Evolutionary conservation across 805 yeast species (phyloP), one percentile per base, ranked within the genome.

Genomic region (Starmerella floris): DNA sequence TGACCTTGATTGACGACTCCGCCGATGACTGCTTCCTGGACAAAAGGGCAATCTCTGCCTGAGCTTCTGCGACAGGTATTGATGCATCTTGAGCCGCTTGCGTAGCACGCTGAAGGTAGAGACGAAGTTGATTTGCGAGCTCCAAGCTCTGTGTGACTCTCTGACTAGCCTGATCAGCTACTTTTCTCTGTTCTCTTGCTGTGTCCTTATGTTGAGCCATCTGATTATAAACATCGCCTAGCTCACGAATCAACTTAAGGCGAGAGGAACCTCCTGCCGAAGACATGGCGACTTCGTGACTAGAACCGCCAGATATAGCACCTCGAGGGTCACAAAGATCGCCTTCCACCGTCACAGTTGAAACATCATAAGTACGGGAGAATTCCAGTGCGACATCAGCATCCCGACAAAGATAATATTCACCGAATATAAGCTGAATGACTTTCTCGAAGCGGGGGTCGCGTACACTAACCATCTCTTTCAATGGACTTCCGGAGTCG

Each of bases 301-400:
- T 25, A 5, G 34, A 34, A 23, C 37, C 32, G 61, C 97, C 97
- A 21, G 83, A 76, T 35, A 91, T 60, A 2, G 80, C 81, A 60
- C 98, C 98, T 50, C 69, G 74, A 37, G 74, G 76, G 52, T 83
- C 93, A 39, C 83, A 83, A 50, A 83, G 68, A 57, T 91, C 97
- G 51, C 98, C 98, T 59, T 83, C 94, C 16, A 88, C 63, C 0
- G 98, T 91, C 15, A 91, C 80, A 1, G 94, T 82, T 52, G 73
- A 77, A 21, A 87, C 62, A 25, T 73, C 72, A 57, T 67, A 72
- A 9, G 32, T 22, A 5, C 37, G 31, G 4, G 45, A 33, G 17
- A 25, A 32, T 3, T 26, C 20, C 19, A 25, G 10, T 2, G 52
- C 53, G n/a, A 32, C 34, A 13, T 71, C 76, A 36, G 88, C 62